Evolutionary conservation across 2,329 filamentous ascomycete species (phyloP).

Genomic region (Cercospora sp.): DNA sequence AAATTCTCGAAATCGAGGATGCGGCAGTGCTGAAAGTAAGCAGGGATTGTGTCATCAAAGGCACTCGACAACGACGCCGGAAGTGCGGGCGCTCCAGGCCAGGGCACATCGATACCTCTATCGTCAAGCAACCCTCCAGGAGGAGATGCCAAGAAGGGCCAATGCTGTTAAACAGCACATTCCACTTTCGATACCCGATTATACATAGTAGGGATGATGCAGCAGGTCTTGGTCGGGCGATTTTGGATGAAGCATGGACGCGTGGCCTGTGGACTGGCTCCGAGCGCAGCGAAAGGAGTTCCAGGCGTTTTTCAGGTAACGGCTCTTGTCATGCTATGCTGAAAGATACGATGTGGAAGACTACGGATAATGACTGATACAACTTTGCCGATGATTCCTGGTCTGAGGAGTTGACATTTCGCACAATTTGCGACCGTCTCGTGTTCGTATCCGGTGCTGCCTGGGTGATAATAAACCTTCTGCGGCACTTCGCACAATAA

Average conservation of each 20-base stretch:
- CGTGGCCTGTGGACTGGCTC: conserved; percentile 17
- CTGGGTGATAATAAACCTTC: background rate
- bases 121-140: conserved; percentile 84
- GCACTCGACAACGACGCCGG: conserved; percentile 72
- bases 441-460: background rate
- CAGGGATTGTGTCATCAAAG: conserved; percentile 91
- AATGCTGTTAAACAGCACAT: conserved; percentile 61
- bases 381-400: background rate
- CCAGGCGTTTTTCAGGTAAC: conserved; percentile 14
- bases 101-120: conserved; percentile 76
- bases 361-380: conserved; percentile 8
- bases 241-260: conserved; percentile 16
- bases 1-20: background rate
- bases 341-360: conserved; percentile 12
- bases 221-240: conserved; percentile 13
- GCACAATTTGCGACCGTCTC: too few species aligned
- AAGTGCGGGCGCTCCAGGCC: conserved; percentile 50
- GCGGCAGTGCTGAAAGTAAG: background rate
- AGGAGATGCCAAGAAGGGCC: conserved; percentile 73
- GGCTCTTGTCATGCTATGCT: conserved; percentile 11
- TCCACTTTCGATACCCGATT: conserved; percentile 13
- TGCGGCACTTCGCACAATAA: background rate
- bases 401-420: background rate
- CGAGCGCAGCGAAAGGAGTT: conserved; percentile 12
- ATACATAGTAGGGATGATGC: conserved; percentile 12